These are phyloP conservation scores for Tylopilus felleus DNA, from an alignment of 768 basidiomycete species.

Conservation along the genomic window DNA sequence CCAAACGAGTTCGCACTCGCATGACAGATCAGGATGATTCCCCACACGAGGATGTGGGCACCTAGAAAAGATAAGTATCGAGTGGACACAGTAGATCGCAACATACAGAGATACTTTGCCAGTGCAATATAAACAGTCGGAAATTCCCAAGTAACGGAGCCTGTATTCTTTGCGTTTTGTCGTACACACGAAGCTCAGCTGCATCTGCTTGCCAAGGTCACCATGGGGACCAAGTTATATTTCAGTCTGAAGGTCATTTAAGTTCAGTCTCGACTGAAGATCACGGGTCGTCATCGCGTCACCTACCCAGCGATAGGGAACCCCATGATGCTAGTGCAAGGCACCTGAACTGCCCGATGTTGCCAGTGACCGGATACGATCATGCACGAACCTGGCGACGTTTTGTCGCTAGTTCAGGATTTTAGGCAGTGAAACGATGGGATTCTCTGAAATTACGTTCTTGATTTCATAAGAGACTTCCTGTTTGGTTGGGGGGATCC, in stretches of 20 bases:
- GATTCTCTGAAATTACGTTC: not conserved
- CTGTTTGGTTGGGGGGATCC: not conserved
- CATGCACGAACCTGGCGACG: not conserved
- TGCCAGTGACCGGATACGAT: not conserved
- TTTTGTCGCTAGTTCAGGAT: not conserved
- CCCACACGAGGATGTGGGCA: conserved; percentile 40
- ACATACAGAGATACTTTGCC: conserved; percentile 36
- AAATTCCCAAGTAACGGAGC: conserved; percentile 37
- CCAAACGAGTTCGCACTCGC: not conserved
- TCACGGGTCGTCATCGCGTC: too few relatives aligned
- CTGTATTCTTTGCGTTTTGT: conserved; percentile 8
- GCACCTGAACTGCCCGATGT: not conserved
- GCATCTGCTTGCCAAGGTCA: too few relatives aligned
- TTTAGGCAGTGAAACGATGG: not conserved
- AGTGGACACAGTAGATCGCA: not conserved
- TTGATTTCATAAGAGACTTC: not conserved
- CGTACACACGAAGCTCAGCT: too few relatives aligned
- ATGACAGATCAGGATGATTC: conserved; percentile 29
- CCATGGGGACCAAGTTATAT: too few relatives aligned
- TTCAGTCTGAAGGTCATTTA: too few relatives aligned
- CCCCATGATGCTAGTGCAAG: not conserved
- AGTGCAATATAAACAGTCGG: conserved; percentile 39
- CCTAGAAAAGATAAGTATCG: conserved; percentile 14
- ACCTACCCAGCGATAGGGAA: too few relatives aligned
- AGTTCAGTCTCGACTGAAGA: too few relatives aligned